Evolutionary conservation across 768 basidiomycete species (phyloP).

Genomic region (Tricholoma sp.): DNA sequence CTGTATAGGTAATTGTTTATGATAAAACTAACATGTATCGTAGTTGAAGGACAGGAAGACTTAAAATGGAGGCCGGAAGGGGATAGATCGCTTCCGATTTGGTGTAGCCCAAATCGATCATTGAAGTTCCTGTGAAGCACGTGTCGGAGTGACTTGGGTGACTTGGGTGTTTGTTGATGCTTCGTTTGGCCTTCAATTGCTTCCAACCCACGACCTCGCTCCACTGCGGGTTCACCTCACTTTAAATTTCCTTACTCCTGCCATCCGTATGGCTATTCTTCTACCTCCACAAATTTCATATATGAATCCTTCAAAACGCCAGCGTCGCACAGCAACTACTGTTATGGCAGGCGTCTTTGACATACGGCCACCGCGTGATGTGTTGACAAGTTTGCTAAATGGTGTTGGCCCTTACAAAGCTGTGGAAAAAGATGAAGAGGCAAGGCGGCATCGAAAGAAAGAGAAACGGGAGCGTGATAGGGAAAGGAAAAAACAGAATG

Average conservation of each 20-base stretch:
- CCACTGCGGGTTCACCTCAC: constrained; percentile 37
- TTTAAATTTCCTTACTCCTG: constrained; percentile 27
- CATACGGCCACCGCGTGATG: constrained; percentile 60
- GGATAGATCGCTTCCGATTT: constrained; percentile 35
- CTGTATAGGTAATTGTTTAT: no score
- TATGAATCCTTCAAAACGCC: constrained; percentile 33
- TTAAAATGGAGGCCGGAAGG: constrained; percentile 20
- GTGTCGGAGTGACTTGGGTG: constrained; percentile 31
- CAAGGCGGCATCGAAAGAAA: constrained; percentile 48
- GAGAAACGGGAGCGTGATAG: constrained; percentile 50
- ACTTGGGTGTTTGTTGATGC: constrained; percentile 44
- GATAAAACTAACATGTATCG: no score
- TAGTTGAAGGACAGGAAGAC: neutral
- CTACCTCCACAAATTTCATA: constrained; percentile 23
- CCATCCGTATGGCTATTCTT: constrained; percentile 28
- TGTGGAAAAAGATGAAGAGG: constrained; percentile 57
- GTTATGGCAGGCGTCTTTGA: constrained; percentile 77
- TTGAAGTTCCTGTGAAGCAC: constrained; percentile 38
- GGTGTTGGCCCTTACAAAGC: constrained; percentile 63
- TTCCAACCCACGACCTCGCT: constrained; percentile 47
- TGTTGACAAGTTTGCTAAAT: constrained; percentile 74
- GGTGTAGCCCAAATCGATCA: constrained; percentile 29
- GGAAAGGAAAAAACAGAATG: constrained; percentile 39
- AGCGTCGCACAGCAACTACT: constrained; percentile 63
- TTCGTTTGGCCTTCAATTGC: constrained; percentile 35